Base-by-base conservation (phyloP, 1,284 basidiomycete species). In the Leccinum huronense region DNA sequence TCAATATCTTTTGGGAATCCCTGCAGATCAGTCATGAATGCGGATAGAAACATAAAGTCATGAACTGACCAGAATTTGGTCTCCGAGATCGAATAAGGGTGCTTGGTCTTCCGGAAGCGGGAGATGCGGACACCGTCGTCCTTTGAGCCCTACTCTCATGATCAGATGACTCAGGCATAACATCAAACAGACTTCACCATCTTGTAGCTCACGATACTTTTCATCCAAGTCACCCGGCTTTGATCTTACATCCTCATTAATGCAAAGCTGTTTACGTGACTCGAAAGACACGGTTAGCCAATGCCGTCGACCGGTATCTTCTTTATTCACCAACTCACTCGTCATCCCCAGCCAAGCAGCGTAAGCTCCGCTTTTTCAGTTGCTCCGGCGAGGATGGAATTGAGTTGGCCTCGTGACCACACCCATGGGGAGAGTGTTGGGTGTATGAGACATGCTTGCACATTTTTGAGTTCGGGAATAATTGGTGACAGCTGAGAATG, bases 401-500 rank as follows among this genome's bases (percentile, higher is more conserved):
- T 23, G 64, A 59, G 27, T 34, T 19, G 58, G 57, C 57, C 73
- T 45, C 60, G 63, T 68, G 27, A 69, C 33, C 34, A 62, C 53
- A 34, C 45, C 53, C 57, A 23, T 42, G 23, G 10, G 56, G 58
- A 31, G 63, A 54, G 38, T 57, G 19, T 4, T 65, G 63, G 33
- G 34, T 19, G 23, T 59, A 63, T 1, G 63, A 63, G 51, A 71
- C 34, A 40, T 63, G 71, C 33, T 75, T 72, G 65, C 85, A 81
- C 9, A 71, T 90, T 93, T 45, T 83, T 83, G 8, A 98, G 81
- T 76, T 99, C 97, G 5, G 90, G 87, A 11, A 97, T 83, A 13
- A 98, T 86, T 75, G 98, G 97, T 1, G 94, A 85, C 3, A 99
- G 85, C 73, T 99, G 97, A 2, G 94, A 95, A 77, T 99, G 97